Conservation (phyloP, 1,139 yeast genomes). For the Meyerozyma carpophila region DNA sequence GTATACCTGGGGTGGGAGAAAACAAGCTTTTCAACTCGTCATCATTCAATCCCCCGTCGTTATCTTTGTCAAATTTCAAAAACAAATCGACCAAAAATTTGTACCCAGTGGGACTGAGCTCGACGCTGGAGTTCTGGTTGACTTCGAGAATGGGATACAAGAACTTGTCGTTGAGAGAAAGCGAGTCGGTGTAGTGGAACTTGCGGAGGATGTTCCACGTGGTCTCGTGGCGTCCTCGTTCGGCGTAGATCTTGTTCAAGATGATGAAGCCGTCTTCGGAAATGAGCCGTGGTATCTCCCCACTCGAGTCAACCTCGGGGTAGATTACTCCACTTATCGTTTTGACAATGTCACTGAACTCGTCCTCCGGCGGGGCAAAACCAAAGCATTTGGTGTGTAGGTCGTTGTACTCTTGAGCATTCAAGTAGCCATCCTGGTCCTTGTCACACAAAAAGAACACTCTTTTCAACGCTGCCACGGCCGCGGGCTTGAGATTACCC, state of each 20-base stretch:
- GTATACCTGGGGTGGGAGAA: constrained; percentile 89
- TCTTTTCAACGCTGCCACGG: constrained; percentile 69
- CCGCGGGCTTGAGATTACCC: constrained; percentile 72
- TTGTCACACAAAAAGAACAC: constrained; percentile 80
- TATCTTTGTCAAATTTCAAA: constrained; percentile 81
- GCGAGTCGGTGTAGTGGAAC: constrained; percentile 86
- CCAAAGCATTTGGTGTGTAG: constrained; percentile 76
- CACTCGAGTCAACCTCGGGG: constrained; percentile 16
- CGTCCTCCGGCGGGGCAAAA: constrained; percentile 23
- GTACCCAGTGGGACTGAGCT: constrained; percentile 90
- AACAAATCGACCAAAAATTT: constrained; percentile 86
- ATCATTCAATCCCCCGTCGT: constrained; percentile 89
- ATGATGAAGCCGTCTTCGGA: constrained; percentile 71
- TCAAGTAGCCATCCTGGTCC: constrained; percentile 83
- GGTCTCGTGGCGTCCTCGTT: constrained; percentile 90
- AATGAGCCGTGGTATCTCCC: constrained; percentile 41
- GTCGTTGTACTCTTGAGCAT: constrained; percentile 60
- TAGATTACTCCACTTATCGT: constrained; percentile 22
- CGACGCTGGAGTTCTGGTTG: constrained; percentile 75
- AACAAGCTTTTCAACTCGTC: constrained; percentile 63
- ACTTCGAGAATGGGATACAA: constrained; percentile 77
- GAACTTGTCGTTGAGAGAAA: constrained; percentile 75
- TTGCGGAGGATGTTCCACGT: constrained; percentile 90
- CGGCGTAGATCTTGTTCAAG: constrained; percentile 77
- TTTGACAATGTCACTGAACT: constrained; percentile 25